A percentile compares a stretch with the other conserved stretches of the same genome.
These are phyloP conservation scores for Pseudogymnoascus sp. DNA, from an alignment of 2,329 filamentous ascomycete genomes.

Conservation along the genomic window DNA sequence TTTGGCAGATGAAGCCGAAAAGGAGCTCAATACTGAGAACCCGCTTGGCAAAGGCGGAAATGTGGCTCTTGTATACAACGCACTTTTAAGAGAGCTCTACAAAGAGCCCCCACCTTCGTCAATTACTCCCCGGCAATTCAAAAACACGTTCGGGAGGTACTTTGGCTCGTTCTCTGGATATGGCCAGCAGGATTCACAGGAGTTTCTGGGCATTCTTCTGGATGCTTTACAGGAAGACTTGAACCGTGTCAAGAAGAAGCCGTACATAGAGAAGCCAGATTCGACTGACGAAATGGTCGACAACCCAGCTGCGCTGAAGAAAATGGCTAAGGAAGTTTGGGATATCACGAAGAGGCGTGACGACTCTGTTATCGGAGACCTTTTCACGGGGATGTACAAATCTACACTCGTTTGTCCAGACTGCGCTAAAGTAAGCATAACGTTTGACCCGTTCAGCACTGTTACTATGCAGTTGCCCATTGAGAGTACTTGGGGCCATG, in stretches of 20 bases:
- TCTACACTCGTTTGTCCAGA: constrained; percentile 88
- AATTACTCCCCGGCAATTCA: constrained; percentile 75
- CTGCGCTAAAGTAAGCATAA: constrained; percentile 94
- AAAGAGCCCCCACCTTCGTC: constrained; percentile 59
- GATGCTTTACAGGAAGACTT: constrained; percentile 94
- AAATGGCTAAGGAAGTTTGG: constrained; percentile 84
- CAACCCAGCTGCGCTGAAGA: constrained; percentile 70
- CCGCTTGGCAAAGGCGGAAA: constrained; percentile 78
- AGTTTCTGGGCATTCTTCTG: constrained; percentile 90
- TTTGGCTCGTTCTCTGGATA: constrained; percentile 87
- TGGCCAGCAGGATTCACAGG: constrained; percentile 94
- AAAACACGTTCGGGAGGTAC: constrained; percentile 71
- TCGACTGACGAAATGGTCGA: constrained; percentile 94
- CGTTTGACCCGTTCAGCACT: constrained; percentile 96
- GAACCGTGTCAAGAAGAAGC: constrained; percentile 89
- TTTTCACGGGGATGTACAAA: constrained; percentile 98
- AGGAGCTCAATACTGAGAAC: constrained; percentile 80
- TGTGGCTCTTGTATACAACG: constrained; percentile 78
- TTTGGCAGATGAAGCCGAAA: constrained; percentile 63
- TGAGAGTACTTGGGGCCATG: constrained; percentile 71
- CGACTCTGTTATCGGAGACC: constrained; percentile 88
- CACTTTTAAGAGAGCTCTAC: constrained; percentile 73
- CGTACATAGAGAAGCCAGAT: constrained; percentile 95
- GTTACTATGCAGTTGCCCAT: constrained; percentile 85
- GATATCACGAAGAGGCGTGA: constrained; percentile 88